A percentile compares a stretch with the other conserved stretches of the same genome.
Conservation (phyloP, 768 basidiomycete species). For the Kwoniella shandongensis region DNA sequence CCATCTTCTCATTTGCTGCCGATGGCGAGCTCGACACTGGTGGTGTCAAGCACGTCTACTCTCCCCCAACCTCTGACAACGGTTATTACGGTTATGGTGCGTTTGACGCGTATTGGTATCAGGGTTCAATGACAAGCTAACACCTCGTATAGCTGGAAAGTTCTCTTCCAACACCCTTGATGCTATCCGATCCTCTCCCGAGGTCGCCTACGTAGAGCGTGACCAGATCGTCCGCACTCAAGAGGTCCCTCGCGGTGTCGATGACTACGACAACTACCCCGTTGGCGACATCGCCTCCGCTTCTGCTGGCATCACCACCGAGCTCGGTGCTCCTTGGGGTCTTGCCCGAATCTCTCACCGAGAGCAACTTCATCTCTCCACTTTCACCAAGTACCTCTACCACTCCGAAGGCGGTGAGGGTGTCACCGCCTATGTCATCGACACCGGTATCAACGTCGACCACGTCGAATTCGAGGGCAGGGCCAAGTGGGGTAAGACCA, state of each 20-base stretch:
- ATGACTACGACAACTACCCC: slow-evolving; percentile 27
- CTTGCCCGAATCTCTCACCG: slow-evolving; percentile 94
- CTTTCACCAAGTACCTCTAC: slow-evolving; percentile 80
- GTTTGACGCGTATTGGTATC: slow-evolving; percentile 16
- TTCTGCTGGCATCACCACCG: slow-evolving; percentile 27
- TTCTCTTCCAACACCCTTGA: slow-evolving; percentile 72
- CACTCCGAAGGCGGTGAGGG: slow-evolving; percentile 75
- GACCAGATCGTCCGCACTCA: slow-evolving; percentile 88
- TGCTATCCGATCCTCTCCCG: slow-evolving; percentile 75
- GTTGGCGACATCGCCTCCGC: slow-evolving; percentile 21
- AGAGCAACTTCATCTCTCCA: slow-evolving; percentile 67
- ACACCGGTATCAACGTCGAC: slow-evolving; percentile 68
- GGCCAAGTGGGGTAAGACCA: slow-evolving; percentile 80
- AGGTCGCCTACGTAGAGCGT: slow-evolving; percentile 87
- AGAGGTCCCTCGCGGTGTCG: slow-evolving; percentile 56
- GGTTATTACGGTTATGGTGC: slow-evolving; percentile 62
- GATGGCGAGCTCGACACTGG: slow-evolving; percentile 37
- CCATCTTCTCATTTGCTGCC: slow-evolving; percentile 30
- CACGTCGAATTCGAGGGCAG: slow-evolving; percentile 81
- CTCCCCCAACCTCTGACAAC: slow-evolving; percentile 59
- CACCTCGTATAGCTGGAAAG: slow-evolving; percentile 59
- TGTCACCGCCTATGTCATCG: slow-evolving; percentile 73
- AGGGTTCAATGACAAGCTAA: neutral
- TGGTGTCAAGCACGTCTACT: slow-evolving; percentile 68
- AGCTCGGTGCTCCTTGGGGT: slow-evolving; percentile 62